Percentiles rank a stretch among this genome's conserved stretches.
These are phyloP conservation scores for Polygonum maritimum DNA, from an alignment of 148 eudicot species.

Conservation along the genomic window DNA sequence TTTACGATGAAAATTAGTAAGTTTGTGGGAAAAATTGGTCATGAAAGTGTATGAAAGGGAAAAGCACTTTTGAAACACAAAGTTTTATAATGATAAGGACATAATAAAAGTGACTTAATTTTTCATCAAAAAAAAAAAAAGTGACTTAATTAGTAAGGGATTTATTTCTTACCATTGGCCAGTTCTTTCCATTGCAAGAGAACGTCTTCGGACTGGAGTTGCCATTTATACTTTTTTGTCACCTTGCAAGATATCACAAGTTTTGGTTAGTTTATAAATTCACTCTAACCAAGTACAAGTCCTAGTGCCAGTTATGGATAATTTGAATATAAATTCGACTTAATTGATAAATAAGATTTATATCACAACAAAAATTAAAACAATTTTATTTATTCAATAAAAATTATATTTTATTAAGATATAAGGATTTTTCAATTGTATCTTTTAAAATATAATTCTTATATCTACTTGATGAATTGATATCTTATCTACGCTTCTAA, in stretches of 20 bases:
- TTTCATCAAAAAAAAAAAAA: too few relatives aligned
- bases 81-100: not conserved
- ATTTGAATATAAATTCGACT: too few relatives aligned
- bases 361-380: too few relatives aligned
- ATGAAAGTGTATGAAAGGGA: not conserved
- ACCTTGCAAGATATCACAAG: not conserved
- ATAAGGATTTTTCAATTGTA: too few relatives aligned
- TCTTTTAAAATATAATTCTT: too few relatives aligned
- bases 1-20: not conserved
- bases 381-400: too few relatives aligned
- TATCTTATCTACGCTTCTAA: too few relatives aligned
- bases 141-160: not conserved
- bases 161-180: conserved; percentile 63
- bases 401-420: too few relatives aligned
- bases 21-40: not conserved
- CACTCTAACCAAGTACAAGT: too few relatives aligned
- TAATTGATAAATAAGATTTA: too few relatives aligned
- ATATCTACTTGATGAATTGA: too few relatives aligned
- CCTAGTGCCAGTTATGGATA: too few relatives aligned
- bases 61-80: not conserved
- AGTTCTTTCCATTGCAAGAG: conserved; percentile 93
- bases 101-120: not conserved
- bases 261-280: not conserved
- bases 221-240: conserved; percentile 22
- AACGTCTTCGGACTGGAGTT: conserved; percentile 36